Conservation (phyloP, 2,329 filamentous ascomycete species). For the Zasmidium citrigriseum region DNA sequence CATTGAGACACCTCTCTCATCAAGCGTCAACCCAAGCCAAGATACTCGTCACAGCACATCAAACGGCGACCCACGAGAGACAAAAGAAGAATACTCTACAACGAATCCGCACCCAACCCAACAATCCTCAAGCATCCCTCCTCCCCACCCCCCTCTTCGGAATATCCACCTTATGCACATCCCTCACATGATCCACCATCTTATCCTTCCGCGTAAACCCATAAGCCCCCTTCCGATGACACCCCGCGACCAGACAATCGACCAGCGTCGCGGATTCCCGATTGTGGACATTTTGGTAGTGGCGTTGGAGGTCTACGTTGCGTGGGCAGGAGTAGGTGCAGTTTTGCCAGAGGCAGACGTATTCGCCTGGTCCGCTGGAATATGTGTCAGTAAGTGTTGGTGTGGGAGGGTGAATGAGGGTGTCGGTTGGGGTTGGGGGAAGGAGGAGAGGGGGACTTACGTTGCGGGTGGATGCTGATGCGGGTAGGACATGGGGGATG, state of each 20-base stretch:
- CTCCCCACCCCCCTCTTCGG: conserved; percentile 33
- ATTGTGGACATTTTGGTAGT: conserved; percentile 49
- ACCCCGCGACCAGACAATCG: conserved; percentile 47
- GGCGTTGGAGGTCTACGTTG: conserved; percentile 52
- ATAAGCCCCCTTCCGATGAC: conserved; percentile 44
- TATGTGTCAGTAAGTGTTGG: too few species aligned
- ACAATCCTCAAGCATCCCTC: neutral
- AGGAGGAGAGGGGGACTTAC: neutral
- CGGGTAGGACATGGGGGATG: too few species aligned
- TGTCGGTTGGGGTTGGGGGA: neutral
- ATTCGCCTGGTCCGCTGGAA: neutral
- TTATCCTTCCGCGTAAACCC: conserved; percentile 61
- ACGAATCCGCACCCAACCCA: neutral
- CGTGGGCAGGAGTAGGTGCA: conserved; percentile 42
- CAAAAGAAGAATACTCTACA: neutral
- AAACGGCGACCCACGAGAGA: neutral
- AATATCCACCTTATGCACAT: conserved; percentile 54
- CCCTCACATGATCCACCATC: conserved; percentile 58
- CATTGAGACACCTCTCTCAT: too few species aligned
- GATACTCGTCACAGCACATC: neutral
- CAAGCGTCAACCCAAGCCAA: too few species aligned
- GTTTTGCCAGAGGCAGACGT: conserved; percentile 19
- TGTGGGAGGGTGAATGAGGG: neutral
- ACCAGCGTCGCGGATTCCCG: conserved; percentile 36
- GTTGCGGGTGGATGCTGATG: too few species aligned